phyloP scores from a whole-genome alignment of 305 asterid species.

The Caryopteris hybrid region DNA sequence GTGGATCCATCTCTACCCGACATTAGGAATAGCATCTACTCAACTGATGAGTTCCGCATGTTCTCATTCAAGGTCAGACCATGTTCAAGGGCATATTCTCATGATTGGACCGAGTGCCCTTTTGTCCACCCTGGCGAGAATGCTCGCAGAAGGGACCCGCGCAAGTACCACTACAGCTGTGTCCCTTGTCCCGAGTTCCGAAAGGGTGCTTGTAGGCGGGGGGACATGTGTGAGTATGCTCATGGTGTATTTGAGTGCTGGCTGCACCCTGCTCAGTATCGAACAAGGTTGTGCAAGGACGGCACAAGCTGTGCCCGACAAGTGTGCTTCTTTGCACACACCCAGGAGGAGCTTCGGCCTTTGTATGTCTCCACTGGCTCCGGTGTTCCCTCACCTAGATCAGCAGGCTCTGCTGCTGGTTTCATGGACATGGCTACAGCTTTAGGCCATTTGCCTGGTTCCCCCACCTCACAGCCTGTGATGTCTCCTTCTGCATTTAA shows the following conservation, averaged over 20 bases:
- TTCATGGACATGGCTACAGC: slow-evolving; percentile 74
- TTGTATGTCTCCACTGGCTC: slow-evolving; percentile 76
- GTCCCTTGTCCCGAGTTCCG: slow-evolving; percentile 90
- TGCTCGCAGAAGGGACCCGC: slow-evolving; percentile 82
- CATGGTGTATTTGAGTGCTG: slow-evolving; percentile 93
- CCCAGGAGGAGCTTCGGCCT: slow-evolving; percentile 71
- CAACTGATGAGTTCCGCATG: slow-evolving; percentile 84
- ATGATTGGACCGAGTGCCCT: slow-evolving; percentile 92
- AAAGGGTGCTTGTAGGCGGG: slow-evolving; percentile 75
- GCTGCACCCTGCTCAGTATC: slow-evolving; percentile 89
- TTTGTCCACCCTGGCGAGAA: slow-evolving; percentile 89
- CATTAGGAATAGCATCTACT: slow-evolving; percentile 63
- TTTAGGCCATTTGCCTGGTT: slow-evolving; percentile 53
- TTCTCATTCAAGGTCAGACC: slow-evolving; percentile 78
- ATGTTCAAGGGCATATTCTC: slow-evolving; percentile 87
- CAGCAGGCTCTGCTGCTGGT: slow-evolving; percentile 49
- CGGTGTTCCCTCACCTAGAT: slow-evolving; percentile 76
- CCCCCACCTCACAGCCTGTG: slow-evolving; percentile 56
- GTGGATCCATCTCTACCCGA: slow-evolving; percentile 79
- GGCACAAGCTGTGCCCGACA: slow-evolving; percentile 67
- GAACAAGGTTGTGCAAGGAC: slow-evolving; percentile 76
- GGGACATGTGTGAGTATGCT: slow-evolving; percentile 88
- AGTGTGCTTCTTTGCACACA: slow-evolving; percentile 83
- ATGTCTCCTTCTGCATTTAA: slow-evolving; percentile 63
- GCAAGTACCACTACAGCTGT: slow-evolving; percentile 81